Conservation (phyloP, 139 green algal genomes). For the Chlorella sp. region DNA sequence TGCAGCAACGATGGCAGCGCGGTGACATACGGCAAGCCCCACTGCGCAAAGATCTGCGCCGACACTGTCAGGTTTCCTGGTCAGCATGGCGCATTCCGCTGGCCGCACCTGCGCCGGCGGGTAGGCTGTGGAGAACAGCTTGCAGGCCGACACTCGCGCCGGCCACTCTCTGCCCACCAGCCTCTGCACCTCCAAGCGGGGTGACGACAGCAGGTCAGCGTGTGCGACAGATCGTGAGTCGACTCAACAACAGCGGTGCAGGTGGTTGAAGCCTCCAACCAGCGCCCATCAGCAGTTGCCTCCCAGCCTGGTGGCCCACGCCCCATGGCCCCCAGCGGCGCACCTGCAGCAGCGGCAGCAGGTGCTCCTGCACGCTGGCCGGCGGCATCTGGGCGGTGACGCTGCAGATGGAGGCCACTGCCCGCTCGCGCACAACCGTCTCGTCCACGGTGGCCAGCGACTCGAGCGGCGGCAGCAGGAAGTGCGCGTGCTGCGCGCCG, state of each 20-base stretch:
- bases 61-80: too few species aligned
- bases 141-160: constrained; percentile 89
- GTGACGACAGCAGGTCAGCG: neutral
- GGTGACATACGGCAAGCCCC: neutral
- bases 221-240: neutral
- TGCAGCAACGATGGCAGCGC: neutral
- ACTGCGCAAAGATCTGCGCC: too few species aligned
- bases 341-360: constrained; percentile 33
- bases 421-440: constrained; percentile 97
- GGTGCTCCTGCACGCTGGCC: constrained; percentile 48
- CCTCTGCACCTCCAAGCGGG: constrained; percentile 65
- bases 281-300: too few species aligned
- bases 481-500: constrained; percentile 76
- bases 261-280: neutral
- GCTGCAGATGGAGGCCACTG: constrained; percentile 87
- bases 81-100: neutral
- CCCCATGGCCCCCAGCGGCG: neutral
- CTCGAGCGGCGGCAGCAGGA: constrained; percentile 93
- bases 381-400: constrained; percentile 81
- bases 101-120: constrained; percentile 23
- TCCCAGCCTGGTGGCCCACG: neutral
- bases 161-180: constrained; percentile 96
- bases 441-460: constrained; percentile 94
- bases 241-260: neutral
- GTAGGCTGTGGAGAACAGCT: constrained; percentile 91